Percentiles rank a stretch among this genome's conserved stretches.
Conservation (phyloP, 768 basidiomycete species). For the Agrocybe chaxingu region DNA sequence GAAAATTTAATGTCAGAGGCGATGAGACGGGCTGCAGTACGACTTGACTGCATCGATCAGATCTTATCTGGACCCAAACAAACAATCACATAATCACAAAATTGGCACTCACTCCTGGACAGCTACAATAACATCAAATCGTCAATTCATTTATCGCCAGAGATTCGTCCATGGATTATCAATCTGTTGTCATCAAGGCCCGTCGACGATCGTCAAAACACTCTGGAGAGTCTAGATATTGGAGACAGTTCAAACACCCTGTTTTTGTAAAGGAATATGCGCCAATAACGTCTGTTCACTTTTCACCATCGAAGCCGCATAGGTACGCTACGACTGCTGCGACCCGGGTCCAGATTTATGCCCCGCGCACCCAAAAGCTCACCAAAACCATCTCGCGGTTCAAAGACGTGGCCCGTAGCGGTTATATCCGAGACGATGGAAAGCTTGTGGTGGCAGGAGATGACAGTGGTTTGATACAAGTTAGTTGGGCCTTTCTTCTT, state of each 20-base stretch:
- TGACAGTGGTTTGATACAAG: slow-evolving; percentile 86
- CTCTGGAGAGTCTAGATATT: slow-evolving; percentile 74
- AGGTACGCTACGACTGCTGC: slow-evolving; percentile 95
- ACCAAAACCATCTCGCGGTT: slow-evolving; percentile 96
- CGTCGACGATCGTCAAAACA: slow-evolving; percentile 60
- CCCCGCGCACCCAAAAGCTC: slow-evolving; percentile 93
- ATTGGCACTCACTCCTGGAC: no score
- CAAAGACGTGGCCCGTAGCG: slow-evolving; percentile 92
- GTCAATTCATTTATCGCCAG: slow-evolving; percentile 13
- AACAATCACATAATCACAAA: slow-evolving; percentile 6
- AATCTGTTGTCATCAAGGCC: slow-evolving; percentile 67
- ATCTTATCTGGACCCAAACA: slow-evolving; percentile 26
- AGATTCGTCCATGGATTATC: slow-evolving; percentile 64
- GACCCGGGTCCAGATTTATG: slow-evolving; percentile 91
- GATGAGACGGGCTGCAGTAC: slow-evolving; percentile 12
- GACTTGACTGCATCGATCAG: slow-evolving; percentile 28
- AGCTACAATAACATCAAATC: not conserved
- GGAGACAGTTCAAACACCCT: slow-evolving; percentile 85
- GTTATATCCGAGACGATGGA: slow-evolving; percentile 86
- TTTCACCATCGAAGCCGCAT: slow-evolving; percentile 84
- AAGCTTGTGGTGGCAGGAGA: slow-evolving; percentile 95
- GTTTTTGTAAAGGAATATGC: slow-evolving; percentile 98
- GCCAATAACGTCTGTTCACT: slow-evolving; percentile 92
- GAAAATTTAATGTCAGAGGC: slow-evolving; percentile 15
- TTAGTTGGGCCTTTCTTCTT: slow-evolving; percentile 23